Conservation (phyloP, 1,284 basidiomycete species). For the Ceratobasidium sp. region DNA sequence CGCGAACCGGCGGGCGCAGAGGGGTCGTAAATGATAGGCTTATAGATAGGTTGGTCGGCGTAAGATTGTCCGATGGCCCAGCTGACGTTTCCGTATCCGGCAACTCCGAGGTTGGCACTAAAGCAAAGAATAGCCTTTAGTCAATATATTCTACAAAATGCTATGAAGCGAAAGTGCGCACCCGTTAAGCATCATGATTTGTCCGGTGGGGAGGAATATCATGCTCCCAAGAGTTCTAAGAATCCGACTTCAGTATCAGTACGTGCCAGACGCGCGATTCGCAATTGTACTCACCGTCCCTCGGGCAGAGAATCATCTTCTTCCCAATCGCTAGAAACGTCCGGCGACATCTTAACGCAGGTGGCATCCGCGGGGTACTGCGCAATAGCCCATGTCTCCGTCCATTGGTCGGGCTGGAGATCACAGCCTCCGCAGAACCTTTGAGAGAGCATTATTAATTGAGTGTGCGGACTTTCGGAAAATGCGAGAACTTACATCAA, state of each 20-base stretch:
- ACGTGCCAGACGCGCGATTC: neutral
- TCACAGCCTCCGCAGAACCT: slow-evolving; percentile 87
- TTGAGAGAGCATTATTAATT: slow-evolving; percentile 69
- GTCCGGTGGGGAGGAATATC: slow-evolving; percentile 79
- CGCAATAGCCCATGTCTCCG: slow-evolving; percentile 60
- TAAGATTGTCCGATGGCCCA: slow-evolving; percentile 63
- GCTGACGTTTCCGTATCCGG: slow-evolving; percentile 53
- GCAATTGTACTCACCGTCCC: slow-evolving; percentile 56
- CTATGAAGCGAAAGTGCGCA: slow-evolving; percentile 37
- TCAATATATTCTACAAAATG: neutral
- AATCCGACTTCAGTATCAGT: slow-evolving; percentile 64
- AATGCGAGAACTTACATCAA: slow-evolving; percentile 57
- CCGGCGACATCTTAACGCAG: slow-evolving; percentile 77
- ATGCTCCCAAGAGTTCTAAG: slow-evolving; percentile 80
- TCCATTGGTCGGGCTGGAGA: slow-evolving; percentile 75
- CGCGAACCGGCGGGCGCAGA: slow-evolving; percentile 71
- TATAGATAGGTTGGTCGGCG: slow-evolving; percentile 68
- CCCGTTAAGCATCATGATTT: slow-evolving; percentile 80
- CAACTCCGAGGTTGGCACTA: slow-evolving; percentile 60
- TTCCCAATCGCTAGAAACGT: slow-evolving; percentile 67
- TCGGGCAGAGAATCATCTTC: slow-evolving; percentile 80
- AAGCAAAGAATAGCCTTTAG: neutral
- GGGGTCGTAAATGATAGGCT: slow-evolving; percentile 83
- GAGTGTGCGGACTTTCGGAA: slow-evolving; percentile 64
- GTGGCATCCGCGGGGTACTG: slow-evolving; percentile 58